phyloP scores from a whole-genome alignment of 192 early-diverging fungal species.

The Backusella parvicylindrica region DNA sequence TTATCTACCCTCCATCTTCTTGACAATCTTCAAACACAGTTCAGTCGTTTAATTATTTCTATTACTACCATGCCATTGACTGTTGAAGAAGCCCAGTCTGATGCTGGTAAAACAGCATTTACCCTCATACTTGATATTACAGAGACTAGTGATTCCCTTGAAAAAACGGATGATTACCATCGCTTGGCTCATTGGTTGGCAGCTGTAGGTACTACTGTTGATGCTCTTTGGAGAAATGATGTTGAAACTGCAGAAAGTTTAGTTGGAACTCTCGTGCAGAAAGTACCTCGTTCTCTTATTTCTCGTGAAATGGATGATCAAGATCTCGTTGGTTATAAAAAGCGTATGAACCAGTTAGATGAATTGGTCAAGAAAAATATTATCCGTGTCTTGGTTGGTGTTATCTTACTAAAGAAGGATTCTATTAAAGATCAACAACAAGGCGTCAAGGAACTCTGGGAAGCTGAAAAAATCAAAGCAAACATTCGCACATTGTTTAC shows the following conservation, averaged over 20 bases:
- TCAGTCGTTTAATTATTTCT: constrained; percentile 12
- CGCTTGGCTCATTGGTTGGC: constrained; percentile 26
- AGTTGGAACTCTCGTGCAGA: constrained; percentile 1
- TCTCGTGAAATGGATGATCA: background rate
- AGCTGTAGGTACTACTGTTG: constrained; percentile 30
- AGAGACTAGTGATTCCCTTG: background rate
- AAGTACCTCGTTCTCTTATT: constrained; percentile 15
- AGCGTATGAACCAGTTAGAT: constrained; percentile 12
- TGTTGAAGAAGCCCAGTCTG: constrained; percentile 9
- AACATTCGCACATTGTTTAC: constrained; percentile 2
- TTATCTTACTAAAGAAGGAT: constrained; percentile 13
- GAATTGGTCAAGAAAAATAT: constrained; percentile 21
- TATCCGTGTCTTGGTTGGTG: constrained; percentile 20
- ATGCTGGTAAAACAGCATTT: constrained; percentile 18
- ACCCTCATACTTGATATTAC: constrained; percentile 20
- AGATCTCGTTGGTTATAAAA: constrained; percentile 7
- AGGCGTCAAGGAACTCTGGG: constrained; percentile 19
- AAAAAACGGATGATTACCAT: constrained; percentile 1
- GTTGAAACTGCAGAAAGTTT: constrained; percentile 7
- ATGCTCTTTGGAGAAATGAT: constrained; percentile 32
- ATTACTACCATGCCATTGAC: constrained; percentile 15
- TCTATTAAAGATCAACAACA: constrained; percentile 3
- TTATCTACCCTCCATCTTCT: constrained; percentile 29
- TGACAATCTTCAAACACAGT: constrained; percentile 26
- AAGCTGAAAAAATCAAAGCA: constrained; percentile 18